Base-by-base conservation (phyloP, 2,329 filamentous ascomycete genomes). In the Akanthomyces lecanii region DNA sequence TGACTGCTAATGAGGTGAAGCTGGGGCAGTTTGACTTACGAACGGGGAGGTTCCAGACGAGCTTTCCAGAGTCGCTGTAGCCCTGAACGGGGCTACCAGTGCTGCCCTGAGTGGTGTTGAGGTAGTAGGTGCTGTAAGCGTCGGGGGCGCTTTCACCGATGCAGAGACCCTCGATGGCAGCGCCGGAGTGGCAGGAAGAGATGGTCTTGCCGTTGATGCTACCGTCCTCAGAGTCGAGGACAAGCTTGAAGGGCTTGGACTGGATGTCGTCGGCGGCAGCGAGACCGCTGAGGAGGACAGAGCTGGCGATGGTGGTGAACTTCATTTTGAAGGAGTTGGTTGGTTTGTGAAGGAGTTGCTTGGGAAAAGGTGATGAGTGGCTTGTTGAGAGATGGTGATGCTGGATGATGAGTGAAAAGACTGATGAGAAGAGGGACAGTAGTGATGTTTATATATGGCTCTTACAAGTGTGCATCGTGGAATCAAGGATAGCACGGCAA, bases 171-270 rank as follows among this genome's bases (percentile, higher is more conserved):
- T 63, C 62, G 18, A 63, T 63, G 16, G 62, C 62, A 21, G 62
- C 62, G n/a, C 62, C 62, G 16, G 33, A 47, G 48, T 63, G 62
- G 55, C 62, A 63, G 48, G 62, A 25, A 5, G 47, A 40, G 40
- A 63, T 36, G 48, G 5, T 33, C 21, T 58, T 44, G 38, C 54
- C 61, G 38, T 63, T 47, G 21, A 54, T n/a, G 5, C 12, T 38
- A 11, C 52, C 52, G 42, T 62, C 44, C 5, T 42, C 38, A 12
- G 54, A 53, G 38, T 58, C 54, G 21, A 63, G 48, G 30, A 63
- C 55, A 21, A 63, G 61, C 47, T 63, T 63, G 61, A 63, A 63
- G 23, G 61, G 61, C 55, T 54, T 63, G 48, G 61, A 63, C 48
- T 59, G 61, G 40, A 63, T 25, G 40, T 63, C 55, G 23, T 63